Percentiles rank a stretch among this genome's conserved stretches.
Conservation (phyloP, 345 rosid genomes). For the Salix suchowensis region DNA sequence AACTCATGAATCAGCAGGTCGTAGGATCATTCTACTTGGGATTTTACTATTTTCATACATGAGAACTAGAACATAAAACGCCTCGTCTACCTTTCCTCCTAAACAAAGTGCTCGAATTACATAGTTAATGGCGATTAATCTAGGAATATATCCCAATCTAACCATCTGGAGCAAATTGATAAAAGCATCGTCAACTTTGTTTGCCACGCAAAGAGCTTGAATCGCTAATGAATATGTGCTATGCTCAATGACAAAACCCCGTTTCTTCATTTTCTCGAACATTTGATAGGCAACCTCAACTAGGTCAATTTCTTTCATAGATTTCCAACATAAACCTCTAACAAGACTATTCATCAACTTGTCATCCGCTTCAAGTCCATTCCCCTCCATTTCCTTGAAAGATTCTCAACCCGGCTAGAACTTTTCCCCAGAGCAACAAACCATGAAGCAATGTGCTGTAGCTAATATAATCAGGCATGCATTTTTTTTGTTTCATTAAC, state of each 20-base stretch:
- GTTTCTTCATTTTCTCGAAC: constrained; percentile 41
- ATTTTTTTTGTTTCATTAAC: constrained; percentile 49
- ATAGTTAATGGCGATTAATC: constrained; percentile 31
- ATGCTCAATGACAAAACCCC: constrained; percentile 10
- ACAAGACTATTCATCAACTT: constrained; percentile 38
- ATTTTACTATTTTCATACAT: constrained; percentile 31
- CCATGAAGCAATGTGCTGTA: constrained; percentile 52
- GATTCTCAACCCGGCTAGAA: constrained; percentile 29
- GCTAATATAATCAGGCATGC: constrained; percentile 43
- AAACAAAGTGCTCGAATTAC: constrained; percentile 41
- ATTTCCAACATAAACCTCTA: constrained; percentile 41
- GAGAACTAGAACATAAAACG: constrained; percentile 31
- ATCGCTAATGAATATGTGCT: constrained; percentile 31
- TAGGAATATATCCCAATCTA: constrained; percentile 31
- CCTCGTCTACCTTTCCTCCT: constrained; percentile 38
- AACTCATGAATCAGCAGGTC: constrained; percentile 43
- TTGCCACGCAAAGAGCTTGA: constrained; percentile 32
- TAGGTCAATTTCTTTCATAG: constrained; percentile 31
- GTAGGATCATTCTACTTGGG: constrained; percentile 32
- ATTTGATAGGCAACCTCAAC: constrained; percentile 36
- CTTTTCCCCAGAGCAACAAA: constrained; percentile 47
- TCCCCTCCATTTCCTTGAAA: constrained; percentile 41
- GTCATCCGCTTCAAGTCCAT: constrained; percentile 40
- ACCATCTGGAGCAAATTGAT: constrained; percentile 28
- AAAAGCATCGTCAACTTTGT: constrained; percentile 37